Conservation (phyloP, 108 stramenopile genomes). For the Skeletonema potamos region DNA sequence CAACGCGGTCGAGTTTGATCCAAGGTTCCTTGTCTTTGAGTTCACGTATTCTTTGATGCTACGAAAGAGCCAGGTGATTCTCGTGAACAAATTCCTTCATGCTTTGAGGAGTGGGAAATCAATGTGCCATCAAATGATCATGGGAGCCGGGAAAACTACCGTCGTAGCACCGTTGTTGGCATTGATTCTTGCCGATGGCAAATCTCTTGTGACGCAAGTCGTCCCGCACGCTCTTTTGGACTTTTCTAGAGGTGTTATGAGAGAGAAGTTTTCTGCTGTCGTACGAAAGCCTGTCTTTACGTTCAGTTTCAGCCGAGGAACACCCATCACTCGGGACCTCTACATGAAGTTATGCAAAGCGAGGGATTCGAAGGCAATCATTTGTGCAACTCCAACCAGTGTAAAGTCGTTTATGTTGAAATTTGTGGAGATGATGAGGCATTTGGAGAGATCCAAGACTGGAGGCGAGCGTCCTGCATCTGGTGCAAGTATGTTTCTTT, state of each 20-base stretch:
- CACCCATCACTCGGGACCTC: conserved; percentile 88
- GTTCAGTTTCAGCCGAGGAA: conserved; percentile 94
- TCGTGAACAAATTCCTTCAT: conserved; percentile 93
- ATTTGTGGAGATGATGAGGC: conserved; percentile 97
- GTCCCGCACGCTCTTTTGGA: conserved; percentile 98
- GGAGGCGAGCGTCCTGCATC: conserved; percentile 35
- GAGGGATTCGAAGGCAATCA: conserved; percentile 90
- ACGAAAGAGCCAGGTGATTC: conserved; percentile 93
- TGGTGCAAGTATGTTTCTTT: conserved; percentile 65
- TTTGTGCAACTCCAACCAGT: conserved; percentile 96
- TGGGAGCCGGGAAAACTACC: conserved; percentile 99
- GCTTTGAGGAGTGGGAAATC: conserved; percentile 70
- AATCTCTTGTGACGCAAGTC: conserved; percentile 95
- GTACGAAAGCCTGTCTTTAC: conserved; percentile 97
- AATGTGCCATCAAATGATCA: conserved; percentile 99
- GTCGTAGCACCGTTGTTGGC: conserved; percentile 97
- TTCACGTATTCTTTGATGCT: conserved; percentile 95
- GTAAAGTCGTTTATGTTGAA: conserved; percentile 98
- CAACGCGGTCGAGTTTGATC: conserved; percentile 87
- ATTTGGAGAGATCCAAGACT: conserved; percentile 86
- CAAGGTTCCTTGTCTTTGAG: conserved; percentile 96
- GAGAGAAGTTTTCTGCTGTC: conserved; percentile 95
- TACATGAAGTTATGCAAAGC: conserved; percentile 95
- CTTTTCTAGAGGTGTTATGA: conserved; percentile 95
- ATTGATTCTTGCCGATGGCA: conserved; percentile 95